phyloP scores from a whole-genome alignment of 2,329 filamentous ascomycete species.

The Paecilomyces fulvus region DNA sequence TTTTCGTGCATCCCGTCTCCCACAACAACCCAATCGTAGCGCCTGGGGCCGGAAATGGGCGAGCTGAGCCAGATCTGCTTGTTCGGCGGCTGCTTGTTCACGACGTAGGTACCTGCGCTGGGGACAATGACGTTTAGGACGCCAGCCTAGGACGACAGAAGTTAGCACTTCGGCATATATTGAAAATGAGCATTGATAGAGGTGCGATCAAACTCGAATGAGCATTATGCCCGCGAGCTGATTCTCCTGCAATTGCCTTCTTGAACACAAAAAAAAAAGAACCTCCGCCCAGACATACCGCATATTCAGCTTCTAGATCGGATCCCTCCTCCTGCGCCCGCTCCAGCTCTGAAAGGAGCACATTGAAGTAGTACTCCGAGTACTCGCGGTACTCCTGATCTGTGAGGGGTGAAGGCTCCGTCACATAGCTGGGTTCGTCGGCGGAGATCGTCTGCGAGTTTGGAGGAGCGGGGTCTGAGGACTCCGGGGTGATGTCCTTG shows the following conservation, averaged over 20 bases:
- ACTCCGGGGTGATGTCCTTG: constrained; percentile 54
- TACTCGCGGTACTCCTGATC: constrained; percentile 67
- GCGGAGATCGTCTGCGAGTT: constrained; percentile 34
- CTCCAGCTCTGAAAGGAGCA: constrained; percentile 56
- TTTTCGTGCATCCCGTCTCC: constrained; percentile 68
- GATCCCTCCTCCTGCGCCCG: constrained; percentile 60
- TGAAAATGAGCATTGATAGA: background rate
- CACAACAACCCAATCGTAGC: constrained; percentile 77
- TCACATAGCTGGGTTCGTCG: constrained; percentile 29
- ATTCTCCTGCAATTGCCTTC: background rate
- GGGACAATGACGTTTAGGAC: constrained; percentile 70
- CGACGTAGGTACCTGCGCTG: constrained; percentile 70
- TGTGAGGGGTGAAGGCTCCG: constrained; percentile 56
- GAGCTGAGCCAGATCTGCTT: constrained; percentile 96
- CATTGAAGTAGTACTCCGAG: constrained; percentile 65
- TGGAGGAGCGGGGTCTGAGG: constrained; percentile 43
- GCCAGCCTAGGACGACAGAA: constrained; percentile 54
- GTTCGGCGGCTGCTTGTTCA: constrained; percentile 98
- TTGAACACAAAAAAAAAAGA: background rate
- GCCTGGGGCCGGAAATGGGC: constrained; percentile 82
- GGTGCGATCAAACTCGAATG: background rate
- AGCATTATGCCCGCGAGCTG: background rate
- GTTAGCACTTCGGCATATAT: constrained; percentile 5
- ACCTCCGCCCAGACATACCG: constrained; percentile 48
- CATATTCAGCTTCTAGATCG: constrained; percentile 81